Percentiles rank a stretch among this genome's conserved stretches.
phyloP scores from a whole-genome alignment of 768 basidiomycete species.

The Trametes coccinea region DNA sequence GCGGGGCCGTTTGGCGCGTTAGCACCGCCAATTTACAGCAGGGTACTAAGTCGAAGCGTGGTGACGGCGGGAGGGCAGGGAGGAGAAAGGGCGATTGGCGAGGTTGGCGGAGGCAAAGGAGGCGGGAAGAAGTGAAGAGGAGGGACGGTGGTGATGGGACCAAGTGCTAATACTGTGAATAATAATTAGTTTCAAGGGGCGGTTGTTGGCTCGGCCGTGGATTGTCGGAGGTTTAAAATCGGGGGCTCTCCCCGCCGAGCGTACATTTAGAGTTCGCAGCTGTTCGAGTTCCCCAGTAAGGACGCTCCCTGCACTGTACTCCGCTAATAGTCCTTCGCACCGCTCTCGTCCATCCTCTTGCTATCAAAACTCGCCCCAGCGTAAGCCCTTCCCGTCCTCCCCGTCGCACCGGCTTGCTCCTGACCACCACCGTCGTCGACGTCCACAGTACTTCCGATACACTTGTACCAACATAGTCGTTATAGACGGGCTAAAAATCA shows the following conservation, averaged over 20 bases:
- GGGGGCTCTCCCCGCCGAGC: conserved; percentile 25
- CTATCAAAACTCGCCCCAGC: conserved; percentile 30
- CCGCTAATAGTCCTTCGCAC: conserved; percentile 33
- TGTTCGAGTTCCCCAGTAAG: conserved; percentile 20
- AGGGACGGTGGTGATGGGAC: not conserved
- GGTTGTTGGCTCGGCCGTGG: conserved; percentile 18
- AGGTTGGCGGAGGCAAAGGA: not conserved
- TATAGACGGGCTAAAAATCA: conserved; percentile 75
- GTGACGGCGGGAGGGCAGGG: not conserved
- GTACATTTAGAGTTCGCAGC: conserved; percentile 30
- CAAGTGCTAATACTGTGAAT: not conserved
- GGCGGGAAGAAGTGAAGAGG: not conserved
- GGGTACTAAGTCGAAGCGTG: not conserved
- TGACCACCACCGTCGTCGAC: conserved; percentile 5
- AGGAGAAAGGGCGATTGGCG: not conserved
- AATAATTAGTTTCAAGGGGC: conserved; percentile 28
- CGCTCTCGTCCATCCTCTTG: conserved; percentile 28
- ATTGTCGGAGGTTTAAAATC: conserved; percentile 31
- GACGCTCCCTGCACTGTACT: conserved; percentile 36
- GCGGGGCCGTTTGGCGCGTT: not conserved
- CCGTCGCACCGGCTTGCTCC: not conserved
- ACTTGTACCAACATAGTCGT: conserved; percentile 78
- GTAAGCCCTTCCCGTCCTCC: conserved; percentile 22
- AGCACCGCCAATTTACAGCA: not conserved
- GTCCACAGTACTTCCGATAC: conserved; percentile 48